Evolutionary conservation across 140 eudicot species (phyloP), one percentile per base, ranked within the genome.

Genomic region (Senecio squalidus): DNA sequence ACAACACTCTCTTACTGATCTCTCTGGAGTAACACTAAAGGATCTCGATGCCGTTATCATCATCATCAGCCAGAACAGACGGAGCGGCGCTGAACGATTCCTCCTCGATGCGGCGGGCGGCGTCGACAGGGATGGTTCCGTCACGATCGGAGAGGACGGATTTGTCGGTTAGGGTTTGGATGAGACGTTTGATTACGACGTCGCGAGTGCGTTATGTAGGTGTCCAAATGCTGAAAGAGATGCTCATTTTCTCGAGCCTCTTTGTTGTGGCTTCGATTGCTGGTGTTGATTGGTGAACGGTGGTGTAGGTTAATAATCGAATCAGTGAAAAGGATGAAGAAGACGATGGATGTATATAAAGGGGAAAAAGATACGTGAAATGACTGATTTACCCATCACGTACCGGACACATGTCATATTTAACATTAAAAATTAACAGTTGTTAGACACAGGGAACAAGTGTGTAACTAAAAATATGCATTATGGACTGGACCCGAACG

Each of bases 201-300:
- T 80, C 94, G 39, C 97, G 94, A 0, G 97, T 90, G 78, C 95
- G 95, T 39, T 80, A 80, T 0, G 85, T 60, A 0, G 97, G 97
- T 0, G 97, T 95, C 97, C 97, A 90, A 27, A 90, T 86, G 82
- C 82, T 80, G 85, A 90, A 86, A 41, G 88, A 71, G n/a, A n/a
- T n/a, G n/a, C n/a, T n/a, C 46, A 61, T 46, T 48, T 46, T 74
- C 3, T 61, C 70, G 6, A 74, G 14, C 66, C 68, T 74, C 41
- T 36, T 55, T 1, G 61, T 55, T 6, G 67, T 36, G 17, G 63
- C 72, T 10, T 55, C 60, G 2, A 55, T 4, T 51, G 22, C 13
- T n/a, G 5, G 53, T 43, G 33, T 46, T 9, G 15, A 0, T 27
- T 2, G 60, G 26, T 46, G 21, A 27, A 22, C 41, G 58, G 63